Evolutionary conservation across 2,329 filamentous ascomycete species (phyloP).

Genomic region (Coniochaeta pulveracea): DNA sequence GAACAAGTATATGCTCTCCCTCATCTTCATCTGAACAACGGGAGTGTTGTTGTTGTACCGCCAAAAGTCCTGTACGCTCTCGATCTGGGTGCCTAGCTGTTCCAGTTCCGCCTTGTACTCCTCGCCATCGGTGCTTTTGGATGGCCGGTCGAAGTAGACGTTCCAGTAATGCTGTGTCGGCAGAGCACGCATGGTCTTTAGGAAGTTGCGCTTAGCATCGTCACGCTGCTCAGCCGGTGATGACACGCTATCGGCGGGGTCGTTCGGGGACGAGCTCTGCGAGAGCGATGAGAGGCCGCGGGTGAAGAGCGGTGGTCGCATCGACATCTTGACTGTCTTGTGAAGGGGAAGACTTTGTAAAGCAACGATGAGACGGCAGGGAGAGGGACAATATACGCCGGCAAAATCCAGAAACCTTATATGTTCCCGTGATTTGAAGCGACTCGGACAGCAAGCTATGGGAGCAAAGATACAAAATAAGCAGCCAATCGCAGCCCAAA

Average conservation of each 20-base stretch:
- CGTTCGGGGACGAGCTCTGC: slow-evolving; percentile 45
- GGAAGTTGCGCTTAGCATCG: slow-evolving; percentile 73
- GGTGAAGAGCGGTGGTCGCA: slow-evolving; percentile 48
- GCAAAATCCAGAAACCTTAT: too few species aligned
- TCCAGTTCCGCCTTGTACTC: slow-evolving; percentile 46
- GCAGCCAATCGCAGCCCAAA: too few species aligned
- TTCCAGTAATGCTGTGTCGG: slow-evolving; percentile 74
- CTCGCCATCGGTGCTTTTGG: slow-evolving; percentile 20
- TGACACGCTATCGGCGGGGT: slow-evolving; percentile 47
- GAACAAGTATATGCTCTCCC: slow-evolving; percentile 70
- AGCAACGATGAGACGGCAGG: too few species aligned
- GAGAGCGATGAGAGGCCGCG: slow-evolving; percentile 51
- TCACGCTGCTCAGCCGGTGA: slow-evolving; percentile 66
- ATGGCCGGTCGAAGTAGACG: slow-evolving; percentile 52
- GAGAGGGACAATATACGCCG: too few species aligned
- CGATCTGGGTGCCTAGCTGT: slow-evolving; percentile 54
- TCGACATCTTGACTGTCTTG: slow-evolving; percentile 29
- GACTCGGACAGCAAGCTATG: too few species aligned
- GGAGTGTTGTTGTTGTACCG: slow-evolving; percentile 74
- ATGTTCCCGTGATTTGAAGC: too few species aligned
- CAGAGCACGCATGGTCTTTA: slow-evolving; percentile 60
- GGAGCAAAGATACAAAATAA: too few species aligned
- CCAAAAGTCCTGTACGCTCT: slow-evolving; percentile 79
- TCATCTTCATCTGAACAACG: slow-evolving; percentile 63
- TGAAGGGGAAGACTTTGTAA: too few species aligned